Base-by-base conservation (phyloP, 768 basidiomycete genomes). In the Auriscalpium orientale region DNA sequence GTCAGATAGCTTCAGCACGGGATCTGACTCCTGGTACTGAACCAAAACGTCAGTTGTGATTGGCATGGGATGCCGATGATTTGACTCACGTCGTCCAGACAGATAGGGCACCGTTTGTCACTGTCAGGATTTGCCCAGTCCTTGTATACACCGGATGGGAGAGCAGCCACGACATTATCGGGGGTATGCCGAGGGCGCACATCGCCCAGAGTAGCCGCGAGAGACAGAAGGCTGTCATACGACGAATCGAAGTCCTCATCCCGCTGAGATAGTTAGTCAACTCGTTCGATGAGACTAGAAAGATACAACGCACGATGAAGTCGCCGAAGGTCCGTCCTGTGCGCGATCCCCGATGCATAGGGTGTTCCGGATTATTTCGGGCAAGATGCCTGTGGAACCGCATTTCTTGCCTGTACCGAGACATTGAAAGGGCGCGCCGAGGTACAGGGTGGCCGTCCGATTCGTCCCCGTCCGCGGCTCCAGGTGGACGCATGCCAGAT, bases 41-140 rank as follows among this genome's bases (percentile, higher is more conserved):
- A 48, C 58, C 46, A n/a, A n/a, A 33, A 16, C 47, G 47, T 56
- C 46, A 62, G 33, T 45, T 3, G 64, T 44, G 64, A 33, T 40
- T 55, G 51, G 36, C 46, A n/a, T 53, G n/a, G 10, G 58, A 47
- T 13, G 8, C 38, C 13, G 13, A 44, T 40, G 33, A 57, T 54
- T 6, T 15, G 1, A 77, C 87, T 53, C 64, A 89, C 89, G 69
- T 92, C 89, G 58, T 91, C 89, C 59, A 91, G 69, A 65, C 90
- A 92, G 53, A 92, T 91, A 2, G 90, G 89, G 68, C 90, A 92
- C 46, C 88, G 77, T 54, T 79, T 73, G 59, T 91, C 89, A 54
- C 83, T 82, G 40, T 84, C 84, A 6, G 65, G 61, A 1, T 74
- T 66, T 7, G 73, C 80, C 85, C 87, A 90, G 35, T 89, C 87